Base-by-base conservation (phyloP, 2,329 filamentous ascomycete genomes). In the Emmonsiellopsis sp. region DNA sequence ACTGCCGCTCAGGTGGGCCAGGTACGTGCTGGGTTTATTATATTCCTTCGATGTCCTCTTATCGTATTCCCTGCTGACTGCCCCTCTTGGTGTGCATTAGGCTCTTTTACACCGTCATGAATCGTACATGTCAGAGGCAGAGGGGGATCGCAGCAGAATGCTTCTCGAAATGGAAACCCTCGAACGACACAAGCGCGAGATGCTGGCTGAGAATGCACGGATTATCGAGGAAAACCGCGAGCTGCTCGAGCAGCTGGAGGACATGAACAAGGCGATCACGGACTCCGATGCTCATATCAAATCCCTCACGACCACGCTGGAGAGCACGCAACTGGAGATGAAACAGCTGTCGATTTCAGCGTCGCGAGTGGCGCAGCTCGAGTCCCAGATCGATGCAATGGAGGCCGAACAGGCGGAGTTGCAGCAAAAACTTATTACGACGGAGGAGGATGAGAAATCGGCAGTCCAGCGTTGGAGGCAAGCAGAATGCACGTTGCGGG, bases 81-180 rank as follows among this genome's bases (percentile, higher is more conserved):
- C 61, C 58, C 54, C 57, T 46, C 57, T 58, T 51, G 37, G 56
- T 41, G 46, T 26, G n/a, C 10, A 37, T 15, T 51, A 97, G 93
- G 90, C 90, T 56, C 79, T 98, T 54, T 82, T 98, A 42, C 83
- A 86, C 59, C 86, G 92, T 63, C 91, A 98, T 80, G 91, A 97
- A 76, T 84, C 87, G 55, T 96, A 95, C 72, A 92, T 96, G 79
- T 85, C 85, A 61, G 89, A 95, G 69, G 89, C 91, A 55, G 90
- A 95, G 75, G 83, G 84, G 62, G 90, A 96, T 68, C 87, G 91
- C 56, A 75, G 78, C 57, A 81, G 85, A 57, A 83, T 96, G 72
- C 79, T 81, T 44, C 71, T 76, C 46, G 87, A 81, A 57, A 90
- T 96, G 66, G 84, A 87, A 62, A 79, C 79, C 58, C 78, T 98